Conservation (phyloP, 768 basidiomycete species). For the Postia placenta region DNA sequence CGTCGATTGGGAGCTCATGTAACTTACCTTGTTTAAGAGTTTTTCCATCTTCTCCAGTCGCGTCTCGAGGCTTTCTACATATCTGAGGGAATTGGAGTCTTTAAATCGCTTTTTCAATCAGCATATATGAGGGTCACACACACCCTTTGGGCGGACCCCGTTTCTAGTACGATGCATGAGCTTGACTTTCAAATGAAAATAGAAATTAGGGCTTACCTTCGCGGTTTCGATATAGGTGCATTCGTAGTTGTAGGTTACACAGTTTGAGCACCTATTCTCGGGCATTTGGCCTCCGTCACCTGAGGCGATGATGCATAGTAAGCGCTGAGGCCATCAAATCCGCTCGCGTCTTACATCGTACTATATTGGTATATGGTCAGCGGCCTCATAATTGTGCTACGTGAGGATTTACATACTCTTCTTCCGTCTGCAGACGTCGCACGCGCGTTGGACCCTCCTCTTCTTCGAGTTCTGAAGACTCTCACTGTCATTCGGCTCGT, state of each 20-base stretch:
- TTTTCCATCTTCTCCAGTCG: constrained; percentile 39
- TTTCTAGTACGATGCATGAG: constrained; percentile 24
- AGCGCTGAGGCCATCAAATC: neutral
- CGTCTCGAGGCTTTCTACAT: constrained; percentile 34
- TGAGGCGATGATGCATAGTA: constrained; percentile 17
- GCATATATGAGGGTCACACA: constrained; percentile 14
- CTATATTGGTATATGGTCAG: constrained; percentile 28
- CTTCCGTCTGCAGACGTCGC: constrained; percentile 79
- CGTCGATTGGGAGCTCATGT: neutral
- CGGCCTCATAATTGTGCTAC: constrained; percentile 6
- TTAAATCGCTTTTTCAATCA: no score
- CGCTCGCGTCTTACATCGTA: constrained; percentile 48
- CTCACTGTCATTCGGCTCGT: constrained; percentile 49
- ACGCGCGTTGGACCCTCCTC: constrained; percentile 69
- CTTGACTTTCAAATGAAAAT: neutral
- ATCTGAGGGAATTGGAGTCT: no score
- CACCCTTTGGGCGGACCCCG: constrained; percentile 63
- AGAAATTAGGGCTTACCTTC: constrained; percentile 37
- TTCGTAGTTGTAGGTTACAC: constrained; percentile 47
- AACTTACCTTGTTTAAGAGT: constrained; percentile 28
- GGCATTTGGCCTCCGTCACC: constrained; percentile 69
- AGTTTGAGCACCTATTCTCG: constrained; percentile 58
- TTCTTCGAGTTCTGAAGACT: constrained; percentile 46
- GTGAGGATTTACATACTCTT: constrained; percentile 48
- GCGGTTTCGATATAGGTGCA: constrained; percentile 68